Evolutionary conservation across 1,284 basidiomycete species (phyloP), one percentile per base, ranked within the genome.

Genomic region (Xerocomus minutiporus): DNA sequence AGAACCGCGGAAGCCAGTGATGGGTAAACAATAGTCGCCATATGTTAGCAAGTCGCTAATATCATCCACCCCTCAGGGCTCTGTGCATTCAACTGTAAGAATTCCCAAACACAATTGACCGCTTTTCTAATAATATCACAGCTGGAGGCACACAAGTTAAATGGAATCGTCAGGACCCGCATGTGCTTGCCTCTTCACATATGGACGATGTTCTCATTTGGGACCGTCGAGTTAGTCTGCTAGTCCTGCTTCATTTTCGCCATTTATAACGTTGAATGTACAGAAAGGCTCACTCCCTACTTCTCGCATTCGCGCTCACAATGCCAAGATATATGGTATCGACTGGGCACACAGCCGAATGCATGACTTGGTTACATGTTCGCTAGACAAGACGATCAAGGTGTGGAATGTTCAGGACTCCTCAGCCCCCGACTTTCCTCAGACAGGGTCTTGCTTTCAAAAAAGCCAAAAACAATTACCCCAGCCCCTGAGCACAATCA

Each of bases 141-240:
- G 90, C 84, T 20, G 84, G 81, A n/a, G 90, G 88, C 0, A 97
- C 94, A 0, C 94, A 97, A 70, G 91, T 97, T 53, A 97, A 97
- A 71, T 97, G 93, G 91, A 97, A 95, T 64, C 79, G 91, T 12
- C 83, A 87, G 61, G 86, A 95, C 60, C 80, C 84, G 6, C 85
- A 96, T 59, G 73, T 95, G 5, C 75, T 97, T 1, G 94, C 94
- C 0, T 94, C 91, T 2, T 86, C 92, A 1, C 93, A 97, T 64
- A 79, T 83, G 51, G 87, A 89, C 57, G 80, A 88, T 59, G 88
- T 95, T 1, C 71, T 91, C 41, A 84, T 94, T 31, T 94, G 92
- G 92, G 92, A 95, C 64, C 81, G 88, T 55, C 79, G 92, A 56
- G 90, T 91, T 59, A 50, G 76, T 64, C 50, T 8, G 44, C 41